Evolutionary conservation across 805 yeast species (phyloP).

Genomic region (Scheffersomyces amazonensis): DNA sequence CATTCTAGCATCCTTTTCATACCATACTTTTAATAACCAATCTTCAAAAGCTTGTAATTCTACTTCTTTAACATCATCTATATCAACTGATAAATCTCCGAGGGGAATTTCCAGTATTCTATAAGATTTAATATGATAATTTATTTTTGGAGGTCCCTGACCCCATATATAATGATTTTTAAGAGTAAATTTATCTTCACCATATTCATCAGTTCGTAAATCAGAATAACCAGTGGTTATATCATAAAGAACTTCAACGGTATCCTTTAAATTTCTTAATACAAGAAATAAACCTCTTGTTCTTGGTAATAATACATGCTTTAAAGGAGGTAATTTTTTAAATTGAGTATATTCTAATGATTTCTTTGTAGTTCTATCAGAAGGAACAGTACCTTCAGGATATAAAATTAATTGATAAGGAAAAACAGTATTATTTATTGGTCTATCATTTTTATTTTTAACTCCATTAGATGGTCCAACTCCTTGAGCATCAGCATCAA

Average conservation of each 20-base stretch:
- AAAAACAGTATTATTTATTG: slow-evolving; percentile 18
- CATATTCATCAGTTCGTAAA: slow-evolving; percentile 57
- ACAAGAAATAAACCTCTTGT: slow-evolving; percentile 73
- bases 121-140: slow-evolving; percentile 61
- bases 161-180: slow-evolving; percentile 65
- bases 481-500: slow-evolving; percentile 63
- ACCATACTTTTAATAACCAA: slow-evolving; percentile 79
- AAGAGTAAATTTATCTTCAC: slow-evolving; percentile 74
- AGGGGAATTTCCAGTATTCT: slow-evolving; percentile 62
- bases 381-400: slow-evolving; percentile 93
- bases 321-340: slow-evolving; percentile 45
- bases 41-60: slow-evolving; percentile 54
- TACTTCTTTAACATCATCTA: slow-evolving; percentile 40
- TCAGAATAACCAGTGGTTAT: slow-evolving; percentile 82
- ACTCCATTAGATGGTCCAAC: slow-evolving; percentile 50
- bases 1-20: slow-evolving; percentile 71
- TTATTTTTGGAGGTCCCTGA: slow-evolving; percentile 63
- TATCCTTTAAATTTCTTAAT: slow-evolving; percentile 50
- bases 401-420: slow-evolving; percentile 69
- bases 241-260: slow-evolving; percentile 68
- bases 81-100: slow-evolving; percentile 34
- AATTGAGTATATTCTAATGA: slow-evolving; percentile 59
- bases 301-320: slow-evolving; percentile 78
- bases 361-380: slow-evolving; percentile 58
- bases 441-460: slow-evolving; percentile 9